These are phyloP conservation scores for Stentor coeruleus DNA, from an alignment of 73 alveolate genomes.

Conservation along the genomic window DNA sequence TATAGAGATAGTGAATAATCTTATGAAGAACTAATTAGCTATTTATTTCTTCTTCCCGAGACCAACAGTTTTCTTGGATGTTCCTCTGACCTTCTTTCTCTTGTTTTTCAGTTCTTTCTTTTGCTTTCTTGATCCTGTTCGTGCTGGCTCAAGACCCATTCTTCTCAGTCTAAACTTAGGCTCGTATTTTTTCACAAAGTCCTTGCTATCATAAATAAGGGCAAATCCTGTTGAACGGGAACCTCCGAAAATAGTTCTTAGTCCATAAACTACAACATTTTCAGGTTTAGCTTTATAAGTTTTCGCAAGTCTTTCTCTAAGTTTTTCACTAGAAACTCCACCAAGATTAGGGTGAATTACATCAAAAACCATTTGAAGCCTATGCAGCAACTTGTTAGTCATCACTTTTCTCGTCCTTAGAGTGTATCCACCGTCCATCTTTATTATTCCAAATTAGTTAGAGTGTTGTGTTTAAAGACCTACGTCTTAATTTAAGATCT, in stretches of 20 bases:
- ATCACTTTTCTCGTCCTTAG: background rate
- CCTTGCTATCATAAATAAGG: background rate
- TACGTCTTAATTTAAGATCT: background rate
- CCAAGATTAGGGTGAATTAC: background rate
- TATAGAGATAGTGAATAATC: no score
- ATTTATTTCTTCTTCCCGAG: no score
- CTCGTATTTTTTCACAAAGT: background rate
- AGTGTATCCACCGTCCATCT: background rate
- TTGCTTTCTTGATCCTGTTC: background rate
- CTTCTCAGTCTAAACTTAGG: background rate
- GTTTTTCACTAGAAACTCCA: background rate
- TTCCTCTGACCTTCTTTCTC: conserved; percentile 7
- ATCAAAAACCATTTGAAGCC: background rate
- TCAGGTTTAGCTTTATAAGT: background rate
- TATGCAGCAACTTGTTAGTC: background rate
- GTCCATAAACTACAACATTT: background rate
- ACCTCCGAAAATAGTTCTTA: background rate
- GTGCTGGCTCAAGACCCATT: background rate
- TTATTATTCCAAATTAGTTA: background rate
- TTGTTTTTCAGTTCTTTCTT: background rate
- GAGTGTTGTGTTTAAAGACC: background rate
- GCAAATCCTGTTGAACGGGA: background rate
- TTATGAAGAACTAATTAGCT: background rate
- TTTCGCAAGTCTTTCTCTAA: background rate
- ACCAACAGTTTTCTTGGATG: background rate